Evolutionary conservation across 768 basidiomycete genomes (phyloP).

Genomic region (Russula foetens): DNA sequence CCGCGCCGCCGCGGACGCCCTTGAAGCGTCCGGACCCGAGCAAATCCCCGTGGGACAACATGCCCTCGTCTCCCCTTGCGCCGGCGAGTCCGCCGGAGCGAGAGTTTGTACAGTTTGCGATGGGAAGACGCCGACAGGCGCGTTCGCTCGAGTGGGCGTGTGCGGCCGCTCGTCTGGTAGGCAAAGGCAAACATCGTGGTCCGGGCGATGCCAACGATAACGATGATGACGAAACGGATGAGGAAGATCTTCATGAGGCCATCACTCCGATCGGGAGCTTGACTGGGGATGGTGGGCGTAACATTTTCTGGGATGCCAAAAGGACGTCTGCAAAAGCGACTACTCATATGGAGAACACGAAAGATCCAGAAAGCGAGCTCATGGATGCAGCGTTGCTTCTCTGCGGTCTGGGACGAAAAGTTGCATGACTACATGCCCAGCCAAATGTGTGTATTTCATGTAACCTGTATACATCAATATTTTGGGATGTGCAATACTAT

Average conservation of each 20-base stretch:
- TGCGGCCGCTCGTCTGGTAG: conserved; percentile 32
- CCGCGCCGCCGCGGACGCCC: conserved; percentile 21
- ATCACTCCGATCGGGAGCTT: conserved; percentile 44
- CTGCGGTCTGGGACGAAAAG: conserved; percentile 21
- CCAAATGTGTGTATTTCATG: conserved; percentile 16
- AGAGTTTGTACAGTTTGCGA: conserved; percentile 25
- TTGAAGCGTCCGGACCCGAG: conserved; percentile 15
- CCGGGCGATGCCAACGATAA: conserved; percentile 20
- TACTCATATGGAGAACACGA: neutral
- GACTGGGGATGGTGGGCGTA: neutral
- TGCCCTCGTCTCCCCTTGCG: conserved; percentile 17
- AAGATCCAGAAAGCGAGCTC: conserved; percentile 3
- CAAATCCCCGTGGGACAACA: conserved; percentile 20
- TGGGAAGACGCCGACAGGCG: conserved; percentile 6
- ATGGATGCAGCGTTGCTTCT: conserved; percentile 13
- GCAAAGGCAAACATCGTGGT: conserved; percentile 29
- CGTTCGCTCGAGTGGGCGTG: conserved; percentile 34
- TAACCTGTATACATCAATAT: conserved; percentile 34
- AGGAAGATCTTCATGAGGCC: conserved; percentile 51
- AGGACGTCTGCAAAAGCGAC: neutral
- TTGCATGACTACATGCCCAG: conserved; percentile 36
- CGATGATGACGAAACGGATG: conserved; percentile 47
- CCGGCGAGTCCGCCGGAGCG: conserved; percentile 21
- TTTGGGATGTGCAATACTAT: conserved; percentile 19
- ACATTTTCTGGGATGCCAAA: conserved; percentile 1